A percentile compares a stretch with the other conserved stretches of the same genome.
These are phyloP conservation scores for Meira nashicola DNA, from an alignment of 1,284 basidiomycete species.

Conservation along the genomic window DNA sequence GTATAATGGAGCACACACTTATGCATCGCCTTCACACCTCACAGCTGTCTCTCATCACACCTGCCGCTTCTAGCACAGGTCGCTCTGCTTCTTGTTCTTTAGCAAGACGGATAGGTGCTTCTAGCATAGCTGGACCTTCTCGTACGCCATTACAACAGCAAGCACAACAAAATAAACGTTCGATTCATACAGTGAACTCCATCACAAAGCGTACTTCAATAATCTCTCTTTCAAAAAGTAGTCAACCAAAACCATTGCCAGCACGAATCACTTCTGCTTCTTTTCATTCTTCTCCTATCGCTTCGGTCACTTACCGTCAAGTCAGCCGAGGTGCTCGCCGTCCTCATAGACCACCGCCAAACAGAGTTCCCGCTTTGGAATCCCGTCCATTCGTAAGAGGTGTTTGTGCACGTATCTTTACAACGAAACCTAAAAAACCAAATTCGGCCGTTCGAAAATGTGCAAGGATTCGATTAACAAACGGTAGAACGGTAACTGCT, in stretches of 20 bases:
- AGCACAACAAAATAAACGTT: no score
- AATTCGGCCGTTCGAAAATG: slow-evolving; percentile 99
- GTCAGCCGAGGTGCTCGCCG: slow-evolving; percentile 49
- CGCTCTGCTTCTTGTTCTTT: not conserved
- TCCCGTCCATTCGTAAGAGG: slow-evolving; percentile 50
- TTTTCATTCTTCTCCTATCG: not conserved
- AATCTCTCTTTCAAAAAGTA: no score
- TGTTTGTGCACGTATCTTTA: slow-evolving; percentile 50
- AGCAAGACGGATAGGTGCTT: no score
- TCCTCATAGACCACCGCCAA: slow-evolving; percentile 52
- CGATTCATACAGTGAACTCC: no score
- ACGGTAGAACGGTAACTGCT: slow-evolving; percentile 81
- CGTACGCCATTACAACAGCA: not conserved
- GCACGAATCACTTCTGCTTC: no score
- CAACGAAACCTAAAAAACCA: slow-evolving; percentile 85
- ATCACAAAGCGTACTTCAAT: no score
- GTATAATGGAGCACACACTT: not conserved
- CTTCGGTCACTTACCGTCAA: slow-evolving; percentile 44
- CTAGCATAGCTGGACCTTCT: not conserved
- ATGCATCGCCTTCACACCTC: not conserved
- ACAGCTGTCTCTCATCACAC: not conserved
- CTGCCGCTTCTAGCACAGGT: not conserved
- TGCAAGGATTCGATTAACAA: slow-evolving; percentile 84
- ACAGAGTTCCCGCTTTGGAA: slow-evolving; percentile 48
- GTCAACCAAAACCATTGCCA: no score